A percentile compares a stretch with the other conserved stretches of the same genome.
phyloP scores from a whole-genome alignment of 441 rosid genomes.

The Rhodomyrtus psidioides region DNA sequence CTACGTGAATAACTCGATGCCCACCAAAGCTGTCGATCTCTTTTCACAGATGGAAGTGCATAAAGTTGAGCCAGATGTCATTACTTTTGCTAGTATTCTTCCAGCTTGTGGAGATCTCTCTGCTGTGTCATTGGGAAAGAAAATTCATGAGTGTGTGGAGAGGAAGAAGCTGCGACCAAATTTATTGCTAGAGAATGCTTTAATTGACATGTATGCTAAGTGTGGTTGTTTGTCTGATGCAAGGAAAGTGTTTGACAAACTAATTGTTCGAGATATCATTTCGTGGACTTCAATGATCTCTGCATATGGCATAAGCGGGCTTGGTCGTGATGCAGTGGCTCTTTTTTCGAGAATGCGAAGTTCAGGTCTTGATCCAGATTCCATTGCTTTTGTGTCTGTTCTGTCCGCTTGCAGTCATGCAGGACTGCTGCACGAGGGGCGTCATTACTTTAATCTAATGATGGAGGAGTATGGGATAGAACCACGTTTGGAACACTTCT shows the following conservation, averaged over 20 bases:
- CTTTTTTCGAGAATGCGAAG: conserved; percentile 41
- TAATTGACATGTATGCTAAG: conserved; percentile 51
- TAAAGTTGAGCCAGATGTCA: conserved; percentile 40
- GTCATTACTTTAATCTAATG: conserved; percentile 32
- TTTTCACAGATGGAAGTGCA: conserved; percentile 29
- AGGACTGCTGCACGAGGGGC: conserved; percentile 43
- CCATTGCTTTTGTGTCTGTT: conserved; percentile 50
- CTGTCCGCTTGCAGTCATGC: conserved; percentile 59
- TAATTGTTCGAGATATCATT: conserved; percentile 39
- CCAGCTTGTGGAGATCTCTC: conserved; percentile 61
- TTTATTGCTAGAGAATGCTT: conserved; percentile 41
- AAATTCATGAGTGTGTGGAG: conserved; percentile 34
- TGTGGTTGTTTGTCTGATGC: conserved; percentile 45
- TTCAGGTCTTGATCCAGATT: conserved; percentile 40
- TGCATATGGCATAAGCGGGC: conserved; percentile 49
- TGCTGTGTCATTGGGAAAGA: conserved; percentile 36
- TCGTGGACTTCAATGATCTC: conserved; percentile 66
- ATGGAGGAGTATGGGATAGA: conserved; percentile 26
- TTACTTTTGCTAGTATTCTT: conserved; percentile 43
- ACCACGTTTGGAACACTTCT: conserved; percentile 47
- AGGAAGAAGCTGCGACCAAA: conserved; percentile 37
- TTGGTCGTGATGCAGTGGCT: conserved; percentile 34
- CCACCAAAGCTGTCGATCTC: conserved; percentile 40
- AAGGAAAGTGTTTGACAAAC: conserved; percentile 37
- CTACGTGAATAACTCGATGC: conserved; percentile 34